Base-by-base conservation (phyloP, 2,329 filamentous ascomycete genomes). In the Diaporthe batatas region DNA sequence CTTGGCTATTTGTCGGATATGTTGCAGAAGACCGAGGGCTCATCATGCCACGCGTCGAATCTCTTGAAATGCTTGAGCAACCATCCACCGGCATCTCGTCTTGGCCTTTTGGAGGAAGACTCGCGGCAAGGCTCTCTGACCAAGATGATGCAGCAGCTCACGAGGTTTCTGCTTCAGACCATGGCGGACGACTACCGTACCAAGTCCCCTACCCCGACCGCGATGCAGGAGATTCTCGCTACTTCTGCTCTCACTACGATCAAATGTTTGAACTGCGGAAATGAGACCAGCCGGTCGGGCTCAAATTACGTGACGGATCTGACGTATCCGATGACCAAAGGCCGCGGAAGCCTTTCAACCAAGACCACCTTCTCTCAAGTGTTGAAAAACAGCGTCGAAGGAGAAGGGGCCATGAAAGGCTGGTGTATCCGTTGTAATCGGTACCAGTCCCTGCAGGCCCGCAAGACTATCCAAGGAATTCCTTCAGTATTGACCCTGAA, bases 1-100 rank as follows among this genome's bases (percentile, higher is more conserved):
- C 87, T 99, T 76, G 96, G 96, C 0, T 99, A 96, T 80, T 86
- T 99, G 12, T 97, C 98, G 77, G 97, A 99, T 80, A 99, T 99
- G 96, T 88, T 99, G 32, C 93, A 98, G 78, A 99, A 98, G 81
- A 96, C 96, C 2, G 93, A 93, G 75, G 96, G 95, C 0, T 93
- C 95, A 72, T 97, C 97, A 73, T 99, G 96, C 77, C 96, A 99
- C 80, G 96, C 96, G 18, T 98, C 96, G 0, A 99, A 99, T 79
- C 89, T 99, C 75, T 85, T 98, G 42, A 97, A 96, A 81, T 94
- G 95, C 0, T 91, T 99, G 72, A 95, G 94, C 80, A 92, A 91
- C 76, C 92, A 95, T 75, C 91, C 94, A 2, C 93, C 95, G 85
- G 91, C 93, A 58, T 90, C 90, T 0, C 93, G 91, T 25, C 84